Percentiles rank a stretch among this genome's conserved stretches.
phyloP scores from a whole-genome alignment of 1,284 basidiomycete species.

The Tetrapyrgos nigripes region DNA sequence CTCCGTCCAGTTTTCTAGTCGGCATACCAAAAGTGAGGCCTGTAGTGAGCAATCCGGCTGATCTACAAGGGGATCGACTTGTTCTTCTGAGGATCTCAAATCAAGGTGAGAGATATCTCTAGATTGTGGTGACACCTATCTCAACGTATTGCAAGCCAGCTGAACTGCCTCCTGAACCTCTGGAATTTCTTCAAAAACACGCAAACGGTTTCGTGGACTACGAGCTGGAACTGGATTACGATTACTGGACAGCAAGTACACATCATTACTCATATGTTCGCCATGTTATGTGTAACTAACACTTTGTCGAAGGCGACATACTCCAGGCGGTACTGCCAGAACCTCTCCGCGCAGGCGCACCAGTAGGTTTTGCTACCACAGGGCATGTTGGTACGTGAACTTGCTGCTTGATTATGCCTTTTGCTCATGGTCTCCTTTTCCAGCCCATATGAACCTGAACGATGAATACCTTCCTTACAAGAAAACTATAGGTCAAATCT shows the following conservation, averaged over 20 bases:
- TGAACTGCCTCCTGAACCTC: conserved; percentile 63
- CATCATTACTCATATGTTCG: conserved; percentile 1
- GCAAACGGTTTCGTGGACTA: conserved; percentile 63
- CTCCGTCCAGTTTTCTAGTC: conserved; percentile 52
- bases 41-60: conserved; percentile 59
- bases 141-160: conserved; percentile 59
- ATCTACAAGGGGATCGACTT: conserved; percentile 54
- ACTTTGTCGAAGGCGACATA: conserved; percentile 16
- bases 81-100: conserved; percentile 65
- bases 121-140: conserved; percentile 11
- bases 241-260: conserved; percentile 86
- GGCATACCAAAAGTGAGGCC: conserved; percentile 71
- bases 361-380: conserved; percentile 86
- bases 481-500: conserved; percentile 88
- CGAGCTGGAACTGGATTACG: conserved; percentile 74
- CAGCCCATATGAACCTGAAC: conserved; percentile 89
- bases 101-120: conserved; percentile 54
- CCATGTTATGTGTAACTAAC: background rate
- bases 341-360: conserved; percentile 77
- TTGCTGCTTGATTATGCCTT: background rate
- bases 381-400: conserved; percentile 85
- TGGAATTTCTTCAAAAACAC: conserved; percentile 60
- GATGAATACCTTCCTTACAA: conserved; percentile 94
- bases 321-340: conserved; percentile 81
- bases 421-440: background rate